Base-by-base conservation (phyloP, 2,329 filamentous ascomycete genomes). In the Lasiodiplodia theobromae region DNA sequence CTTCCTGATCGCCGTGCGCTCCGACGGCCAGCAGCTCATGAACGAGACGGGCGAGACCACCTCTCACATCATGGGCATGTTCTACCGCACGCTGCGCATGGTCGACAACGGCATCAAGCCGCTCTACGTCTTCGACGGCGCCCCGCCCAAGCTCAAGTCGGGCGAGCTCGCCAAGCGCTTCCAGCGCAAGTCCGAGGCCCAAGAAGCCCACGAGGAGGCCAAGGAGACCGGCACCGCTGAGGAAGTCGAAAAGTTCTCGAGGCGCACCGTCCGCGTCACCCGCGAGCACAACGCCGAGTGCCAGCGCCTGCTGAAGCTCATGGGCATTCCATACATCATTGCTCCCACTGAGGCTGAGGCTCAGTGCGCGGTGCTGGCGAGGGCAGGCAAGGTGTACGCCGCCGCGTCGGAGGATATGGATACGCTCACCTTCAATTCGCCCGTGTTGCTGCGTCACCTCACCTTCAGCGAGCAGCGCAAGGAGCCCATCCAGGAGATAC, bases 321-420 rank as follows among this genome's bases (percentile, higher is more conserved):
- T 99, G 96, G 96, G 96, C 14, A 90, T 99, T 44, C 96, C 96
- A 0, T 98, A 91, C 80, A 95, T 99, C 71, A 88, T 97, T 76
- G 96, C 96, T 0, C 96, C 96, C 0, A 99, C 96, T 0, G 96
- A 99, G 81, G 96, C 96, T 4, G 96, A 99, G 83, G 96, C 96
- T 1, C 96, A 99, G 79, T 99, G 96, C 79, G 96, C 96, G 3
- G 91, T 91, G 51, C 85, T 99, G 70, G 96, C 96, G 0, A 86
- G 91, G 70, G 94, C 92, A 5, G 95, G 94, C 47, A 98, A 98
- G 82, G 96, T 99, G 64, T 99, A 96, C 78, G 96, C 94, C 3
- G 96, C 96, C 23, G 96, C 96, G 2, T 97, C 92, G 72, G 96
- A 99, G 82, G 96, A 99, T 82, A 99, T 99, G 96, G 96, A 99